Base-by-base conservation (phyloP, 2,329 filamentous ascomycete species). In the Fusarium zealandicum region DNA sequence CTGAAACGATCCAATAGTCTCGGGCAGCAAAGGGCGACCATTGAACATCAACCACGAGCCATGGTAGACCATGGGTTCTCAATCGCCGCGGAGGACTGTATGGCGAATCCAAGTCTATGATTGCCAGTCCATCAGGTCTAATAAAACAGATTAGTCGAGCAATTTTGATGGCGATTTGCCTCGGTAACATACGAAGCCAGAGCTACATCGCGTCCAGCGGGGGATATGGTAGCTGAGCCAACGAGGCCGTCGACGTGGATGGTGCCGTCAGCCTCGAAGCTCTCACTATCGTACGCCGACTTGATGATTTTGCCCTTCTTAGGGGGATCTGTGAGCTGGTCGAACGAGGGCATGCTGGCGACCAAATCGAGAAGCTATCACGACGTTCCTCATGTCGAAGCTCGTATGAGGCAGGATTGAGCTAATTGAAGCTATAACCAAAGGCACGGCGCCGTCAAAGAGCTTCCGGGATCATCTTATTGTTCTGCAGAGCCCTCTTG, bases 21-120 rank as follows among this genome's bases (percentile, higher is more conserved):
- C 93, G 85, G 16, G 84, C 86, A 11, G 93, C 90, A 72, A 97
- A 96, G 1, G 93, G 93, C 10, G 92, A 96, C 93, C 93, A 97
- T 74, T 97, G 93, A 25, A 96, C 93, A 73, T 97, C 93, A 10
- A 93, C 92, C 5, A 96, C 93, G 44, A 96, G 87, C 92, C 93
- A 97, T n/a, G 91, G 89, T 36, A 92, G 87, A 49, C 91, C 89
- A 74, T 96, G 91, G 58, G 89, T 89, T 64, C 82, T 83, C 40
- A 97, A 82, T 67, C 92, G 89, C 14, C 92, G 88, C 14, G 93
- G 93, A 9, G 90, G 89, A 54, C 89, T 95, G 70, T 92, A 95
- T 1, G 92, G 92, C 10, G 88, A 92, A 75, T 97, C 93, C 39
- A 97, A 81, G 67, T 97, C 93, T 69, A 97, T 93, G 64, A 97